phyloP scores from a whole-genome alignment of 2,329 filamentous ascomycete species.

The Polychaeton citri region DNA sequence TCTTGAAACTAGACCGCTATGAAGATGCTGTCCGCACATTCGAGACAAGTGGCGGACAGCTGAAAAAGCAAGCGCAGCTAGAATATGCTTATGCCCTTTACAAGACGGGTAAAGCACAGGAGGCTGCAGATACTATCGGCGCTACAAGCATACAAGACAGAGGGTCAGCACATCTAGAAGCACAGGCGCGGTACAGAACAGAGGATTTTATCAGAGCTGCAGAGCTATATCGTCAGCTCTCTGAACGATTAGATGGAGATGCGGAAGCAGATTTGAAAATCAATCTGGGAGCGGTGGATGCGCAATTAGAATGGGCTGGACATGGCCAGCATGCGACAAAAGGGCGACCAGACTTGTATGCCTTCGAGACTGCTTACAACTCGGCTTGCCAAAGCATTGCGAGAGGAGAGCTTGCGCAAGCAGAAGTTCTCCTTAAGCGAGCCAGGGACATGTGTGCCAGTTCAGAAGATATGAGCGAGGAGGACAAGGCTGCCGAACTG shows the following conservation, averaged over 20 bases:
- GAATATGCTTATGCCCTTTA: constrained; percentile 77
- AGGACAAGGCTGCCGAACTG: constrained; percentile 62
- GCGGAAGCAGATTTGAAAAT: constrained; percentile 65
- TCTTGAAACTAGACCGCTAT: constrained; percentile 72
- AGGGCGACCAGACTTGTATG: constrained; percentile 52
- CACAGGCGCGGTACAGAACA: constrained; percentile 57
- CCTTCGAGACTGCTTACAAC: constrained; percentile 75
- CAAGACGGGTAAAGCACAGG: constrained; percentile 56
- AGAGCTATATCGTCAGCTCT: constrained; percentile 48
- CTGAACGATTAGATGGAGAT: constrained; percentile 33
- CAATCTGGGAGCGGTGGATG: constrained; percentile 58
- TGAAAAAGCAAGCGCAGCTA: constrained; percentile 49
- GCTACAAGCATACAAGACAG: constrained; percentile 29
- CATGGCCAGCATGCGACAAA: constrained; percentile 37
- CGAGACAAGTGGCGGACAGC: constrained; percentile 45
- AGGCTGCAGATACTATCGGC: constrained; percentile 40
- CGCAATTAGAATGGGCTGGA: constrained; percentile 60
- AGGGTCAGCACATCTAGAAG: constrained; percentile 46
- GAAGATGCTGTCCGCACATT: constrained; percentile 61
- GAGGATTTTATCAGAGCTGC: constrained; percentile 60
- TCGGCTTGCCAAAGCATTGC: constrained; percentile 61
- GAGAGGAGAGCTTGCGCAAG: constrained; percentile 51
- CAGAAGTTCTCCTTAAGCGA: constrained; percentile 53
- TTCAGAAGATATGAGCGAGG: constrained; percentile 57
- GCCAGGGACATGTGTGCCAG: constrained; percentile 60